Evolutionary conservation across 2,329 filamentous ascomycete genomes (phyloP), one percentile per base, ranked within the genome.

Genomic region (Teratosphaeria gauchensis): DNA sequence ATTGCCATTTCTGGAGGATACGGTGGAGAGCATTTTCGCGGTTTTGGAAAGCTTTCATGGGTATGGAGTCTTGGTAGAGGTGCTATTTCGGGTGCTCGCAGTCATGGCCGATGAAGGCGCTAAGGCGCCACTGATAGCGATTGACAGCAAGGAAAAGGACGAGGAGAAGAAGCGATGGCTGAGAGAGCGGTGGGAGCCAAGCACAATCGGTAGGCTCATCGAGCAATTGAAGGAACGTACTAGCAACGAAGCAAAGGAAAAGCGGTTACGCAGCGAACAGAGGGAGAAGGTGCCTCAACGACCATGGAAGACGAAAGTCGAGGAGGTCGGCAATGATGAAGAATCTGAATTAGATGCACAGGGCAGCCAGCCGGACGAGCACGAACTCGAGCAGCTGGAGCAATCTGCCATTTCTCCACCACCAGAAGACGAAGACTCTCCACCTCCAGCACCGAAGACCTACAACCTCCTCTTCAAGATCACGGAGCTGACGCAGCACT

Each of bases 41-140:
- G 90, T 92, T 0, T 76, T 99, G n/a, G 91, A 96, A 65, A 89
- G 90, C 67, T 99, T 94, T 67, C 94, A 99, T 67, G 94, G 94
- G 1, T 97, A 99, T 71, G 86, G 90, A 0, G 76, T 82, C 19
- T 85, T 99, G 58, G 92, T 95, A 0, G 90, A 96, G 69, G 82
- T 86, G 53, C 77, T 99, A 5, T 99, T 97, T 71, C 78, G 83
- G 1, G 90, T 95, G 0, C 76, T 99, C 4, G 86, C 84, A 57
- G 89, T 90, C 60, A 84, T 97, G 58, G 90, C 94, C 11, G 84
- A 90, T 56, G 90, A 96, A 74, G 90, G 90, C 3, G 83, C 86
- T 11, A 87, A 84, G 62, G 74, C 75, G 33, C 78, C 80, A 11
- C 71, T 77, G 55, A 72, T 76, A 4, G 65, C 66, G 19, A 78